Conservation (phyloP, 1,139 yeast species). For the Pichia inconspicua region DNA sequence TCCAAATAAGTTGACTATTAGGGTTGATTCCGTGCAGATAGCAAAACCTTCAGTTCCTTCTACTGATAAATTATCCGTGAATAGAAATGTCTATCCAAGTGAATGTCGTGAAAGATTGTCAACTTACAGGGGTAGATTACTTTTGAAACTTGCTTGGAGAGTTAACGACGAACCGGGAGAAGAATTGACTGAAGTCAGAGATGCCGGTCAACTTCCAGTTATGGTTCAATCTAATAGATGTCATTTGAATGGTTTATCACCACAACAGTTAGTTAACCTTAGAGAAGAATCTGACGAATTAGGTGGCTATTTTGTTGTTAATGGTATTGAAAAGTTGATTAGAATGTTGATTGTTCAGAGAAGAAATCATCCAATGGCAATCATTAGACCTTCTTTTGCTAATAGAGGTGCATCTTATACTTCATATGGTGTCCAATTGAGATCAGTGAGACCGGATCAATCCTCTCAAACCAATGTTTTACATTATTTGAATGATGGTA, state of each 20-base stretch:
- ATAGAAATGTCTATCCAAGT: slow-evolving; percentile 77
- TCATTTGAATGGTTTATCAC: slow-evolving; percentile 76
- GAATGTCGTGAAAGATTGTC: slow-evolving; percentile 88
- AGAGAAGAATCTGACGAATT: slow-evolving; percentile 93
- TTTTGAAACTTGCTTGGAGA: slow-evolving; percentile 73
- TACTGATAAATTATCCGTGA: slow-evolving; percentile 70
- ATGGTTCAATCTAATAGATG: slow-evolving; percentile 90
- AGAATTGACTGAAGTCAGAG: slow-evolving; percentile 73
- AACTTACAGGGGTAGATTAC: slow-evolving; percentile 63
- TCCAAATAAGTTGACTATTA: slow-evolving; percentile 60
- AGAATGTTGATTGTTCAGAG: slow-evolving; percentile 98
- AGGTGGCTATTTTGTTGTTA: slow-evolving; percentile 94
- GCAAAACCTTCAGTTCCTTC: slow-evolving; percentile 73
- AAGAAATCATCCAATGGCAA: slow-evolving; percentile 96
- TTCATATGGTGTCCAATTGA: slow-evolving; percentile 85
- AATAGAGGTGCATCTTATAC: slow-evolving; percentile 92
- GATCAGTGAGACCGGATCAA: slow-evolving; percentile 94
- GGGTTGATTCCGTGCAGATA: slow-evolving; percentile 81
- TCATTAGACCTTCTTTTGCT: slow-evolving; percentile 87
- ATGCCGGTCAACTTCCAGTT: slow-evolving; percentile 85
- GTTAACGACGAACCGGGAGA: slow-evolving; percentile 68
- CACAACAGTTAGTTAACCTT: slow-evolving; percentile 65
- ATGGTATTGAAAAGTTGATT: slow-evolving; percentile 92
- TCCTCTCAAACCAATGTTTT: slow-evolving; percentile 94
- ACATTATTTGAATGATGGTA: slow-evolving; percentile 93